Percentiles rank a stretch among this genome's conserved stretches.
These are phyloP conservation scores for Trifolium repens DNA, from an alignment of 306 rosid species.

Conservation along the genomic window DNA sequence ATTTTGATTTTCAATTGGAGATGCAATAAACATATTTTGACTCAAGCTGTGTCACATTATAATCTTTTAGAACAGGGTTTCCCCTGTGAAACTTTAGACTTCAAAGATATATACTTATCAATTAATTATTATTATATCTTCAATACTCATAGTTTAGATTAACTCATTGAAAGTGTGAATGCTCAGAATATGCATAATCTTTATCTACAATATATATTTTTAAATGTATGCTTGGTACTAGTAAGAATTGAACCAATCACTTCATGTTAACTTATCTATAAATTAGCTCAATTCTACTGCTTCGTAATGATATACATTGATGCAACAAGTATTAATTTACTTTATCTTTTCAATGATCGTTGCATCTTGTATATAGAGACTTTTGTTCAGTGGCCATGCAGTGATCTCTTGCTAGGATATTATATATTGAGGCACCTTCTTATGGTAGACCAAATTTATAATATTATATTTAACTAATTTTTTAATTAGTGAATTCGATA, in stretches of 20 bases:
- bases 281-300: neutral
- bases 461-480: no score
- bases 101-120: neutral
- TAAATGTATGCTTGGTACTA: neutral
- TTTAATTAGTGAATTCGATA: neutral
- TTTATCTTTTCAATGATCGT: neutral
- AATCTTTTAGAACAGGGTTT: neutral
- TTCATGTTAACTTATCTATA: neutral
- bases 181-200: neutral
- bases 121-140: neutral
- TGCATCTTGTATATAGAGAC: neutral
- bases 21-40: slow-evolving; percentile 22
- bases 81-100: slow-evolving; percentile 1
- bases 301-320: slow-evolving; percentile 1
- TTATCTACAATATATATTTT: neutral
- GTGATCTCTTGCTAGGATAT: slow-evolving; percentile 20
- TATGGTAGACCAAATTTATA: neutral
- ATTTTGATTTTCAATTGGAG: slow-evolving; percentile 27
- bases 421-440: neutral
- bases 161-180: slow-evolving; percentile 1
- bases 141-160: slow-evolving; percentile 9
- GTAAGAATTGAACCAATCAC: neutral
- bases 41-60: neutral
- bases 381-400: slow-evolving; percentile 32
- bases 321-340: neutral